A percentile compares a stretch with the other conserved stretches of the same genome.
Conservation (phyloP, 2,329 filamentous ascomycete species). For the Apiospora marii region DNA sequence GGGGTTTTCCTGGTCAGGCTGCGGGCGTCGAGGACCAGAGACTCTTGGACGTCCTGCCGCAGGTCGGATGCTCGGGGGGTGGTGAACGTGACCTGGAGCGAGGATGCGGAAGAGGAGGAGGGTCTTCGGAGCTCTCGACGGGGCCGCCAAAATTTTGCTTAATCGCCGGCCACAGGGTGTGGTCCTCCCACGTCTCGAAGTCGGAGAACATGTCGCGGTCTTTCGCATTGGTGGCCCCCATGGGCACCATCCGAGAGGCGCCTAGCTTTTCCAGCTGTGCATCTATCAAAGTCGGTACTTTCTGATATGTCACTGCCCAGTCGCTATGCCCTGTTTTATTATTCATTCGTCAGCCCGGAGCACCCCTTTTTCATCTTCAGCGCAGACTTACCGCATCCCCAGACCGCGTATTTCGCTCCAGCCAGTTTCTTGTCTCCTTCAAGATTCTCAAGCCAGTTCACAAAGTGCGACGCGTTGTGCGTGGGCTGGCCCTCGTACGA, state of each 20-base stretch:
- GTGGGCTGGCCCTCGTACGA: slow-evolving; percentile 79
- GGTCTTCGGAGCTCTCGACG: slow-evolving; percentile 30
- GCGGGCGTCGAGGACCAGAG: slow-evolving; percentile 61
- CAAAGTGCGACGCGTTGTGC: slow-evolving; percentile 75
- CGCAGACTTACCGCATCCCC: slow-evolving; percentile 65
- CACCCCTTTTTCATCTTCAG: slow-evolving; percentile 38
- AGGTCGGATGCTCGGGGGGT: slow-evolving; percentile 63
- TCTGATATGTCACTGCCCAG: slow-evolving; percentile 61
- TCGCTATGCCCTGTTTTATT: slow-evolving; percentile 46
- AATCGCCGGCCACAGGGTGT: slow-evolving; percentile 57
- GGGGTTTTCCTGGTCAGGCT: slow-evolving; percentile 58
- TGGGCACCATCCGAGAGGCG: slow-evolving; percentile 53
- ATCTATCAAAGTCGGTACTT: slow-evolving; percentile 62
- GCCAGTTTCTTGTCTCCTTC: slow-evolving; percentile 56
- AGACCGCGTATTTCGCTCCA: slow-evolving; percentile 71
- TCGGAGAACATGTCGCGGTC: slow-evolving; percentile 63
- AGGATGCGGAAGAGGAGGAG: slow-evolving; percentile 35
- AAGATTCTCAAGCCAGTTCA: slow-evolving; percentile 68
- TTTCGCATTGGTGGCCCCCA: slow-evolving; percentile 61
- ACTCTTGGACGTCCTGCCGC: slow-evolving; percentile 70
- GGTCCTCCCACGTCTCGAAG: slow-evolving; percentile 43
- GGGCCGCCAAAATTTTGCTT: slow-evolving; percentile 42
- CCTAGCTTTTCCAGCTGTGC: slow-evolving; percentile 54
- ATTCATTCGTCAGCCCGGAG: slow-evolving; percentile 41
- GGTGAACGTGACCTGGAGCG: slow-evolving; percentile 58